phyloP scores from a whole-genome alignment of 2,329 filamentous ascomycete genomes.

The Calonectria multiphialidica region DNA sequence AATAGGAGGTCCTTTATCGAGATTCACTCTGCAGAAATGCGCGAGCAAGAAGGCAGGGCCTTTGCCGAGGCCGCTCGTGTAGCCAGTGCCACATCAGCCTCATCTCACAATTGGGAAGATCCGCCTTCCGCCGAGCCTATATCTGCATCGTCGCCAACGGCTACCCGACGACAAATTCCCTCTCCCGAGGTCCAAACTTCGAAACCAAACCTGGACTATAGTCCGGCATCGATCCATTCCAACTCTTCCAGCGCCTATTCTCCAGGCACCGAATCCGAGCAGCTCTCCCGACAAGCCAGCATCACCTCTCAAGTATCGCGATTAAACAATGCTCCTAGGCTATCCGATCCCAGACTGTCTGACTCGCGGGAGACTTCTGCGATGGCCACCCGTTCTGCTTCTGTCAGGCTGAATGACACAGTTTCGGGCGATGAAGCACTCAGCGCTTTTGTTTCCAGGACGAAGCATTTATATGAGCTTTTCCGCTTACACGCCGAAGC shows the following conservation, averaged over 20 bases:
- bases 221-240: conserved; percentile 55
- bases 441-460: conserved; percentile 76
- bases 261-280: conserved; percentile 32
- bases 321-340: conserved; percentile 40
- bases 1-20: conserved; percentile 70
- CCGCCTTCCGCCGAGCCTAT: conserved; percentile 42
- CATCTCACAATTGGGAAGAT: conserved; percentile 49
- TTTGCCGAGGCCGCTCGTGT: conserved; percentile 63
- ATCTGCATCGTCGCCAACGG: conserved; percentile 40
- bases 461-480: conserved; percentile 79
- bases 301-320: conserved; percentile 33
- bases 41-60: conserved; percentile 69
- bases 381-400: conserved; percentile 47
- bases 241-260: conserved; percentile 46
- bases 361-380: conserved; percentile 37
- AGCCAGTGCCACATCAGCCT: conserved; percentile 49
- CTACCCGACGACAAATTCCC: conserved; percentile 37
- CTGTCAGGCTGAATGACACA: conserved; percentile 57
- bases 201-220: conserved; percentile 51
- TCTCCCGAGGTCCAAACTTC: conserved; percentile 44
- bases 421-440: conserved; percentile 75
- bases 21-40: conserved; percentile 70
- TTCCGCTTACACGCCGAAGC: conserved; percentile 85
- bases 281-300: conserved; percentile 39
- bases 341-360: conserved; percentile 16